These are phyloP conservation scores for Fusarium dlaminii DNA, from an alignment of 2,329 filamentous ascomycete species.

Conservation along the genomic window DNA sequence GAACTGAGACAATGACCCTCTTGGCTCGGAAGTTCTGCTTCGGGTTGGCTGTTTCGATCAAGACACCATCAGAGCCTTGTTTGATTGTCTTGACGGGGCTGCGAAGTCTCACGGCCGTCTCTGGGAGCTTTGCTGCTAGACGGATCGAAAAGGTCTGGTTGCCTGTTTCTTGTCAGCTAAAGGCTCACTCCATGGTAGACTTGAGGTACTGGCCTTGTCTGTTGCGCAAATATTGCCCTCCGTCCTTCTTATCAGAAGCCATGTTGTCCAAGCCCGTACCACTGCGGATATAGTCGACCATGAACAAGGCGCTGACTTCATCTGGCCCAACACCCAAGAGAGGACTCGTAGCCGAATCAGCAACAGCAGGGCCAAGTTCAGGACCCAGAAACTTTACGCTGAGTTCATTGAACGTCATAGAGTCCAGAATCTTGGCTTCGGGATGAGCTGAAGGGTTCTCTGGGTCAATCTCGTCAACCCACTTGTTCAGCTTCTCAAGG, in stretches of 20 bases:
- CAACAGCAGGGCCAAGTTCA: constrained; percentile 9
- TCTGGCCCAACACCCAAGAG: constrained; percentile 32
- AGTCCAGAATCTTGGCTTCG: constrained; percentile 16
- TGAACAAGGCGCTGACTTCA: constrained; percentile 32
- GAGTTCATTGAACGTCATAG: constrained; percentile 13
- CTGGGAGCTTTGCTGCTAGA: constrained; percentile 23
- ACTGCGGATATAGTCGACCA: constrained; percentile 34
- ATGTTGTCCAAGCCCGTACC: constrained; percentile 33
- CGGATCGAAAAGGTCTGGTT: constrained; percentile 25
- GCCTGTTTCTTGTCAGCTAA: constrained; percentile 5
- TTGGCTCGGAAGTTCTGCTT: constrained; percentile 24
- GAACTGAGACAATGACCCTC: constrained; percentile 42
- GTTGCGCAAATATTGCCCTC: constrained; percentile 39
- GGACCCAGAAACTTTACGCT: not conserved
- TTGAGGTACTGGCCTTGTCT: constrained; percentile 23
- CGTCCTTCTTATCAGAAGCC: constrained; percentile 28
- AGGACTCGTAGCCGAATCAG: not conserved
- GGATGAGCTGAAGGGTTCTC: constrained; percentile 11
- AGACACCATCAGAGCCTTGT: constrained; percentile 14
- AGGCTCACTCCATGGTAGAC: no score
- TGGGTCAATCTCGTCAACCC: constrained; percentile 6
- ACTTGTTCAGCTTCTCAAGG: constrained; percentile 7
- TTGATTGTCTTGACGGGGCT: constrained; percentile 28
- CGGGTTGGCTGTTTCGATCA: constrained; percentile 24
- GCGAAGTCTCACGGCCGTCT: constrained; percentile 18